Percentiles rank a stretch among this genome's conserved stretches.
Evolutionary conservation across 1,284 basidiomycete species (phyloP).

Genomic region (Fomitopsis pinicola): DNA sequence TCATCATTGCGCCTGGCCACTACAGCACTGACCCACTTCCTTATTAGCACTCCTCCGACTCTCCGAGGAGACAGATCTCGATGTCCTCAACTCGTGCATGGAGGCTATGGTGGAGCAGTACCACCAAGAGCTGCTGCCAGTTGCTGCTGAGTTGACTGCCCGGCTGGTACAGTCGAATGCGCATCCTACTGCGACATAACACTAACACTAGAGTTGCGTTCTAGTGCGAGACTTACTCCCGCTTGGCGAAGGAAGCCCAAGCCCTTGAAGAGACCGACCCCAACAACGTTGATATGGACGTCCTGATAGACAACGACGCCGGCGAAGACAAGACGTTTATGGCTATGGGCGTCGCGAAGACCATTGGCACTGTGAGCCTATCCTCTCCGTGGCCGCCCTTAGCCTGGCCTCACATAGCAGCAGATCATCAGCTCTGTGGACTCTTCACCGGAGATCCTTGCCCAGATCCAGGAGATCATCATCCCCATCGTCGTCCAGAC

Average conservation of each 20-base stretch:
- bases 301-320: slow-evolving; percentile 43
- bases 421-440: slow-evolving; percentile 75
- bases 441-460: slow-evolving; percentile 69
- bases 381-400: not conserved
- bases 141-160: slow-evolving; percentile 78
- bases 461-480: slow-evolving; percentile 78
- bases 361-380: slow-evolving; percentile 63
- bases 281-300: slow-evolving; percentile 46
- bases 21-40: not conserved
- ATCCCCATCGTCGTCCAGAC: slow-evolving; percentile 79
- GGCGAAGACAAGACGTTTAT: slow-evolving; percentile 83
- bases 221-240: slow-evolving; percentile 79
- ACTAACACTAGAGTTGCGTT: not conserved
- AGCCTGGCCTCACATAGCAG: not conserved
- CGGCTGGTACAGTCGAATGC: slow-evolving; percentile 56
- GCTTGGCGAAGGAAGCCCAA: slow-evolving; percentile 66
- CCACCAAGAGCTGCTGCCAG: slow-evolving; percentile 81
- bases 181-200: not conserved
- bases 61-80: slow-evolving; percentile 86
- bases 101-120: slow-evolving; percentile 85
- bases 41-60: slow-evolving; percentile 75
- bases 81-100: slow-evolving; percentile 80
- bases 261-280: slow-evolving; percentile 47
- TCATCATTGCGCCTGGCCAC: not conserved
- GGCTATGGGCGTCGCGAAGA: slow-evolving; percentile 83